Evolutionary conservation across 306 rosid species (phyloP), one percentile per base, ranked within the genome.

Genomic region (Vicia faba): DNA sequence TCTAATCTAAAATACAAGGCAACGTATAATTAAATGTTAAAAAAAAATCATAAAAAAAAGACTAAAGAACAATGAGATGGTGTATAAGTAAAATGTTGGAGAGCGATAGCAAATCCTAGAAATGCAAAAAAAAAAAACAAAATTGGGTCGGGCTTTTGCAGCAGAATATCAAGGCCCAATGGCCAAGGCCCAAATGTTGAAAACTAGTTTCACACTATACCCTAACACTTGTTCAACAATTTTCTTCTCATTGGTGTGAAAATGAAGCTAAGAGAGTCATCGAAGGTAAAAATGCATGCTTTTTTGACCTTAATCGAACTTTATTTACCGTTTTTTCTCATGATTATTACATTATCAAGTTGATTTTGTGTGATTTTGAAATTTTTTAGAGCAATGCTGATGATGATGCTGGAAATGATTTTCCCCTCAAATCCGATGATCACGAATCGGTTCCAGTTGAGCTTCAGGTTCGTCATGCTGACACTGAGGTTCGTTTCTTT

Each of bases 261-360:
- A 23, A 68, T 75, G 79, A 63, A 75, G 45, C 8, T 23, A 9
- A 55, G 39, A 12, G 61, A 55, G 29, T 61, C 62, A 43, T 56
- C 61, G 15, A 43, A 16, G 19, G 14, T 20, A 62, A 31, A 0
- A 62, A 29, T 18, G 15, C 11, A 55, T 55, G 6, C 7, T 13
- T 11, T 44, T 54, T 39, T 19, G 3, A 38, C 1, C 9, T 66
- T n/a, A 43, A 72, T 66, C 29, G 3, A 38, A 58, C 14, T 25
- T 1, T 11, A 7, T 23, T 20, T 23, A 9, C 33, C 72, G 51
- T 26, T 19, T 16, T 11, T 12, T 58, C 50, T 60, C 33, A 2
- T 25, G 8, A 43, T 33, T 73, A 3, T 43, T 3, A 4, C 2
- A 12, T 12, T 5, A 54, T 11, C 31, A n/a, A 49, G 26, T n/a